phyloP scores from a whole-genome alignment of 176 grass and related monocot genomes.

The Secale cereale region DNA sequence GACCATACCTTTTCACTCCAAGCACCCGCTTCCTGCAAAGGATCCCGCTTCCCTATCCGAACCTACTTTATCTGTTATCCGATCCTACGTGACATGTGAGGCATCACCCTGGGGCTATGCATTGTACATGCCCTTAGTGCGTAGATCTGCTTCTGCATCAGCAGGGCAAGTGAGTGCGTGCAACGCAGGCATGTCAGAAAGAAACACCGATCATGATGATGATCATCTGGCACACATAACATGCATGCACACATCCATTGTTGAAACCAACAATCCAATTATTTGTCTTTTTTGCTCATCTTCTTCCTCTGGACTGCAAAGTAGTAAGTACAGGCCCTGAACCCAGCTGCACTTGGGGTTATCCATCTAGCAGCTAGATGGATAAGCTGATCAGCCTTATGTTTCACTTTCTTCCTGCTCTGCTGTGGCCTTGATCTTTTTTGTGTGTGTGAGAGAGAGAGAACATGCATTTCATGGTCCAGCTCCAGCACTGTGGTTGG shows the following conservation, averaged over 20 bases:
- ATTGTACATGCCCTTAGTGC: too few relatives aligned
- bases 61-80: too few relatives aligned
- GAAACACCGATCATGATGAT: not conserved
- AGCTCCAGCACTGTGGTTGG: slow-evolving; percentile 12
- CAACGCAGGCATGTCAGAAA: slow-evolving; percentile 29
- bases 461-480: not conserved
- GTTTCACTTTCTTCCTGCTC: not conserved
- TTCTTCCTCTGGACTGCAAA: not conserved
- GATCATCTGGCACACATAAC: not conserved
- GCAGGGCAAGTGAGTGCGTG: slow-evolving; percentile 25
- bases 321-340: not conserved
- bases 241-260: not conserved
- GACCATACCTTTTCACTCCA: too few relatives aligned
- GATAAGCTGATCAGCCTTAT: not conserved
- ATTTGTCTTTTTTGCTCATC: not conserved
- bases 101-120: too few relatives aligned
- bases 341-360: not conserved
- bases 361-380: not conserved
- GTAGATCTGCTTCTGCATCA: not conserved
- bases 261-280: not conserved
- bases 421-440: not conserved
- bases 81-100: too few relatives aligned
- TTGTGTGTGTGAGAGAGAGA: not conserved
- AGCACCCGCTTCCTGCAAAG: too few relatives aligned
- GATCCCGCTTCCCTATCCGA: too few relatives aligned